Conservation (phyloP, 31 red algal genomes). For the Bonnemaisonia californica region DNA sequence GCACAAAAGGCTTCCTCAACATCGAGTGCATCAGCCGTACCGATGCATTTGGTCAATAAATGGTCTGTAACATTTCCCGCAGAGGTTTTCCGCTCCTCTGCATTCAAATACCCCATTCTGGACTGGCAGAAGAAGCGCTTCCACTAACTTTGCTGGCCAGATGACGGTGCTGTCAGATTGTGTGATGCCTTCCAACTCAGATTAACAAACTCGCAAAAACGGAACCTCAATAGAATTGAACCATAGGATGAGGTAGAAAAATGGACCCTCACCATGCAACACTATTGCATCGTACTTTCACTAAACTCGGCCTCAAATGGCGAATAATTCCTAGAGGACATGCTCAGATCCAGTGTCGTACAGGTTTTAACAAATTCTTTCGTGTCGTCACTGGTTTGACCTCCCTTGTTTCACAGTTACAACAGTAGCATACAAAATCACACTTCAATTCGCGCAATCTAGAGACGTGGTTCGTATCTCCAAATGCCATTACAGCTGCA, state of each 20-base stretch:
- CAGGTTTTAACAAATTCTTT: no score
- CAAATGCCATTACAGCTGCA: no score
- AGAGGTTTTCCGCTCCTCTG: constrained; percentile 72
- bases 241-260: constrained; percentile 88
- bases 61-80: constrained; percentile 69
- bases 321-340: no score
- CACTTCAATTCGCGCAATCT: no score
- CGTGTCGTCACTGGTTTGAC: no score
- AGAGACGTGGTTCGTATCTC: no score
- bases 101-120: constrained; percentile 42
- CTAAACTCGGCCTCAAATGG: no score
- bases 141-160: constrained; percentile 35
- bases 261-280: constrained; percentile 72
- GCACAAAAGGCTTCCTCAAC: constrained; percentile 28
- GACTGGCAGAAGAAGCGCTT: constrained; percentile 60
- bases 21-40: constrained; percentile 50
- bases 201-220: not conserved
- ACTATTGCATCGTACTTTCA: constrained; percentile 76
- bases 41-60: constrained; percentile 78
- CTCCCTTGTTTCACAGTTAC: no score
- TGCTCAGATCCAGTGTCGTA: no score
- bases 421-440: no score
- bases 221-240: constrained; percentile 61
- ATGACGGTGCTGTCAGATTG: constrained; percentile 39
- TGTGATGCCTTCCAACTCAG: constrained; percentile 19